Conservation (phyloP, 2,329 filamentous ascomycete species). For the Rutstroemia sp. region DNA sequence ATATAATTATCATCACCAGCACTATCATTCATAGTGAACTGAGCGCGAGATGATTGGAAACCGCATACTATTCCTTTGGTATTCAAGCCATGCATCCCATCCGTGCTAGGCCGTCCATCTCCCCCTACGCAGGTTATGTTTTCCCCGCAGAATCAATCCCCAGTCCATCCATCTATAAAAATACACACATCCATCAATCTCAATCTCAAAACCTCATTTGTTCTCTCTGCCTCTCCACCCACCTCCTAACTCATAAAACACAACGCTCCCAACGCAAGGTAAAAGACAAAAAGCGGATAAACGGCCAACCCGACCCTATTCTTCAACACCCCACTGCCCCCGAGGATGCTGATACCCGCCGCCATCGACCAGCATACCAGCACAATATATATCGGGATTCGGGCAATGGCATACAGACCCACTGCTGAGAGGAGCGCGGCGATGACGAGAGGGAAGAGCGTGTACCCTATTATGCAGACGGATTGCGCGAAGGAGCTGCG, state of each 20-base stretch:
- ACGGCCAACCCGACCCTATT: slow-evolving; percentile 12
- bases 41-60: too few species aligned
- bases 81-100: too few species aligned
- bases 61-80: too few species aligned
- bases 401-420: slow-evolving; percentile 66
- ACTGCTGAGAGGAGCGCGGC: slow-evolving; percentile 84
- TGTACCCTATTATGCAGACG: slow-evolving; percentile 97
- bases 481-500: slow-evolving; percentile 92
- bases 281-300: slow-evolving; percentile 14
- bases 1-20: too few species aligned
- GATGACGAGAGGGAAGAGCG: slow-evolving; percentile 91
- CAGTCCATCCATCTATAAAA: too few species aligned
- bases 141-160: too few species aligned
- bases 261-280: slow-evolving; percentile 8
- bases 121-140: too few species aligned
- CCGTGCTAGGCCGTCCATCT: too few species aligned
- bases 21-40: too few species aligned
- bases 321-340: slow-evolving; percentile 13
- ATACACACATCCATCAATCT: too few species aligned
- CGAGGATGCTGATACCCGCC: slow-evolving; percentile 43
- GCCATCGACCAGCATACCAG: slow-evolving; percentile 90
- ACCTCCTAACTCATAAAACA: slow-evolving; percentile 10
- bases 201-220: too few species aligned
- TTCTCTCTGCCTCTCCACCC: too few species aligned
- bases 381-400: slow-evolving; percentile 85